Evolutionary conservation across 345 rosid species (phyloP).

Genomic region (Limnanthes douglasii): DNA sequence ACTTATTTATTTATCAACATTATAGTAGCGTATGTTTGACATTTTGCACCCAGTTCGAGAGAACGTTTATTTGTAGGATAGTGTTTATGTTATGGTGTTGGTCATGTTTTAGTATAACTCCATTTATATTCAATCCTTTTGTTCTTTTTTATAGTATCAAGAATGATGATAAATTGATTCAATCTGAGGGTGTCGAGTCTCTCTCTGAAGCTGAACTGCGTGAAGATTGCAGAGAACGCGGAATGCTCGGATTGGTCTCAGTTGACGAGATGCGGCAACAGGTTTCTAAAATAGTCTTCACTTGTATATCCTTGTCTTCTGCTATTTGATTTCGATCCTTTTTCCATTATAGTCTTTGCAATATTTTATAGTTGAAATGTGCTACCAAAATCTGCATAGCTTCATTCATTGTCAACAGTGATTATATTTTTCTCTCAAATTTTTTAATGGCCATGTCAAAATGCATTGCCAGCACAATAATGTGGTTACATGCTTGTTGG

Average conservation of each 20-base stretch:
- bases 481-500: too few species aligned
- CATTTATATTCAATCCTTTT: slow-evolving; percentile 2
- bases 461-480: too few species aligned
- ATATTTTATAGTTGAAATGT: too few species aligned
- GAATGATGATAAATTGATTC: slow-evolving; percentile 51
- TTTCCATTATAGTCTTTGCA: slow-evolving; percentile 4
- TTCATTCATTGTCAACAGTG: too few species aligned
- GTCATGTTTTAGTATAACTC: not conserved
- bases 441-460: too few species aligned
- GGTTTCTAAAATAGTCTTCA: slow-evolving; percentile 15
- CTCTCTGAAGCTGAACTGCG: slow-evolving; percentile 62
- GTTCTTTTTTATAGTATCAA: slow-evolving; percentile 29
- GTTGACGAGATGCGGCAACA: slow-evolving; percentile 73
- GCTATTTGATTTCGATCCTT: not conserved
- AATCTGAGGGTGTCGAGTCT: slow-evolving; percentile 60
- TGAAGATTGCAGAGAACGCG: slow-evolving; percentile 67
- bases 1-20: too few species aligned
- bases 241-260: slow-evolving; percentile 53
- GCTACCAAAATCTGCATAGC: too few species aligned
- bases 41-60: too few species aligned
- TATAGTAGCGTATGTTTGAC: too few species aligned
- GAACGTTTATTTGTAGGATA: too few species aligned
- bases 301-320: not conserved
- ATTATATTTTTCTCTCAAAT: too few species aligned
- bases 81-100: too few species aligned